Percentiles rank a stretch among this genome's conserved stretches.
phyloP scores from a whole-genome alignment of 441 rosid species.

The Croton setiger region DNA sequence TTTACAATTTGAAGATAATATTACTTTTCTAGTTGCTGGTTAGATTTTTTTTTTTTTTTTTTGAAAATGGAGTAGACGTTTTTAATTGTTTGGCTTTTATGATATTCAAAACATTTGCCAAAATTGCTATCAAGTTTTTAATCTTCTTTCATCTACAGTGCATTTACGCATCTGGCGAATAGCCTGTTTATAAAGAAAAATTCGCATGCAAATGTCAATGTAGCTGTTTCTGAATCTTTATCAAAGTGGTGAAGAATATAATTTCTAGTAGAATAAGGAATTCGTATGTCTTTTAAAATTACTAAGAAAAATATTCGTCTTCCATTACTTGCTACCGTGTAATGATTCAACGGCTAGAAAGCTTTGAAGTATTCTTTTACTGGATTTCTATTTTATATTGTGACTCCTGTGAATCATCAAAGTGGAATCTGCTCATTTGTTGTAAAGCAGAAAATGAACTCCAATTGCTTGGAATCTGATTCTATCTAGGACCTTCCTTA shows the following conservation, averaged over 20 bases:
- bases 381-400: too few species aligned
- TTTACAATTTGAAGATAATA: background rate
- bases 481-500: background rate
- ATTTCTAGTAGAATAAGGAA: background rate
- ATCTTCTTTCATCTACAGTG: background rate
- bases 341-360: conserved; percentile 4
- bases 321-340: background rate
- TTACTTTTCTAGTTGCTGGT: background rate
- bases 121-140: background rate
- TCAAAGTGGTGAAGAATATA: background rate
- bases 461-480: conserved; percentile 14
- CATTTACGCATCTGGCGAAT: background rate
- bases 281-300: background rate
- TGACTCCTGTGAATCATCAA: background rate
- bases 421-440: background rate
- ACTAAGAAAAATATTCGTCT: background rate
- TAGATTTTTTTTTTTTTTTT: background rate
- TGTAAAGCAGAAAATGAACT: conserved; percentile 4
- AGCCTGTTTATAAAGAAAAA: background rate
- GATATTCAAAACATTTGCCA: background rate
- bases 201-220: background rate
- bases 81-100: too few species aligned
- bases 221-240: background rate
- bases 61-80: background rate
- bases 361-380: background rate